phyloP scores from a whole-genome alignment of 257 asterid genomes.

The Jasminum sambac region DNA sequence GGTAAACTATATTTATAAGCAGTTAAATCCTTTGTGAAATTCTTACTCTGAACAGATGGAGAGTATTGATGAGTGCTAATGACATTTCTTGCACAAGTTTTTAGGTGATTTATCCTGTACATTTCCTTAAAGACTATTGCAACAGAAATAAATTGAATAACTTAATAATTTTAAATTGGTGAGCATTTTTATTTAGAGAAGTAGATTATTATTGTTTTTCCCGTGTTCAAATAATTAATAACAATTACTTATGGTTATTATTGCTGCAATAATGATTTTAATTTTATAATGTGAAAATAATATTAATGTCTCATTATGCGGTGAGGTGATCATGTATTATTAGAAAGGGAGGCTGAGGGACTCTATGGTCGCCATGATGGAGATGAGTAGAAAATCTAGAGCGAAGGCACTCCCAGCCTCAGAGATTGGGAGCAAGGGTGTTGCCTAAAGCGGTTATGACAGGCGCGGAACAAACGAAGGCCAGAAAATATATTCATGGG shows the following conservation, averaged over 20 bases:
- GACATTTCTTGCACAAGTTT: background rate
- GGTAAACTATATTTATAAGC: background rate
- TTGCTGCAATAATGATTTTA: background rate
- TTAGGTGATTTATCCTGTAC: background rate
- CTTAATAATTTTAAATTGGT: background rate
- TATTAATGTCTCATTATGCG: background rate
- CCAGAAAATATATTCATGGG: background rate
- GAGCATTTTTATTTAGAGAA: background rate
- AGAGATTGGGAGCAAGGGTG: background rate
- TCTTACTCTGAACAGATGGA: background rate
- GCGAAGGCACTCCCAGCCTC: background rate
- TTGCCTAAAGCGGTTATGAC: background rate
- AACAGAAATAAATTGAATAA: background rate
- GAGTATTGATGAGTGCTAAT: background rate
- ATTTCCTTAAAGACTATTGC: background rate
- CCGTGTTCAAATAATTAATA: background rate
- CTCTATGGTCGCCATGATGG: background rate
- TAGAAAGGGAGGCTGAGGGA: background rate
- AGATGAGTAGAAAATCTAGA: background rate
- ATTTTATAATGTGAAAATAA: background rate
- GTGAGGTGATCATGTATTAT: background rate
- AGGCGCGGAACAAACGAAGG: background rate
- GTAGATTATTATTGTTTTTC: background rate
- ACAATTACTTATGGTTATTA: background rate
- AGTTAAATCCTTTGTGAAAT: background rate